Base-by-base conservation (phyloP, 2,329 filamentous ascomycete genomes). In the Botrytis paeoniae region DNA sequence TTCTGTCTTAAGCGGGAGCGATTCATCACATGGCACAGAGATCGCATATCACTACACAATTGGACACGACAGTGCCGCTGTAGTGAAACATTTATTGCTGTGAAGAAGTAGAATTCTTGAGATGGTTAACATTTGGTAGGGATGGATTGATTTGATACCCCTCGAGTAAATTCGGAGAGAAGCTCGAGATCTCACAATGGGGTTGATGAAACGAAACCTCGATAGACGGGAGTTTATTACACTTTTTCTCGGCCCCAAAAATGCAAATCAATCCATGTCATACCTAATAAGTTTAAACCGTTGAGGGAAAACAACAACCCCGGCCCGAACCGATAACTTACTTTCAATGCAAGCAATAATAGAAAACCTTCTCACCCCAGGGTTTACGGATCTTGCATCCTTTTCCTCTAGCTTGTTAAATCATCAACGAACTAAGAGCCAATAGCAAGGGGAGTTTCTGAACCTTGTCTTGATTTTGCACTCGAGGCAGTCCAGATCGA, bases 11-110 rank as follows among this genome's bases (percentile, higher is more conserved):
- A 72, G 54, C 57, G 65, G 71, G 59, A 70, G 62, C 57, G 65
- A 73, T 70, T 73, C 57, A 63, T 73, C 71, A 73, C 59, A 73
- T 73, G 65, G 71, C 37, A 73, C 65, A 73, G 70, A 73, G 65
- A 73, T 73, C 71, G 71, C 65, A 59, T 70, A 61, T 41, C 68
- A 70, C 68, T 14, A 48, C 70, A 69, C 63, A 61, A 72, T 69
- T 60, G 39, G 41, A 16, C 63, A 72, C 70, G 37, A 48, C 63
- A 69, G 70, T 72, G 41, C 70, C 70, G 70, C 63, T 72, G 70
- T 65, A 18, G 70, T 72, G 70, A 69, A 69, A 72, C 70, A 32
- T 68, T 12, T 22, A 41, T 29, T 37, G 32, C 68, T 41, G 12
- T 41, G 43, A 61, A 54, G 70, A 69, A 61, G 29, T 32, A 54